Evolutionary conservation across 2,329 filamentous ascomycete genomes (phyloP).

Genomic region (Coniosporium tulheliwenetii): DNA sequence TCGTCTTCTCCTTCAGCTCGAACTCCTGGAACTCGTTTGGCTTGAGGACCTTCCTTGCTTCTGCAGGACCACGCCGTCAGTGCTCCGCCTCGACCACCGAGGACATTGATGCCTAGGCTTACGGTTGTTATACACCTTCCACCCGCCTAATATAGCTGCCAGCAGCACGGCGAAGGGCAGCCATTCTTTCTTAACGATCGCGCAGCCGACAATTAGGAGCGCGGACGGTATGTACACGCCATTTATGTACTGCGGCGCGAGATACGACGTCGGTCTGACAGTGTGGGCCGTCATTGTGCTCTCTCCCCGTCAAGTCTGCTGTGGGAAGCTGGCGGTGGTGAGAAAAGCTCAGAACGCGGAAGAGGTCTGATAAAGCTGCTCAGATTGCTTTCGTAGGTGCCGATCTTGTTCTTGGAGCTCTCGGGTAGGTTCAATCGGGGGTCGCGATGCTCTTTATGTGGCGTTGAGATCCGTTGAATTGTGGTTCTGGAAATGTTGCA

Average conservation of each 20-base stretch:
- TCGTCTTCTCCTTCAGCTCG: conserved; percentile 82
- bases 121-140: conserved; percentile 60
- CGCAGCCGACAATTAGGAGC: conserved; percentile 59
- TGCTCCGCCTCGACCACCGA: conserved; percentile 1
- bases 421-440: too few species aligned
- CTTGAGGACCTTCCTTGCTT: conserved; percentile 69
- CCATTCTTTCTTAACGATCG: conserved; percentile 68
- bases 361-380: neutral
- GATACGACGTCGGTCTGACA: conserved; percentile 18
- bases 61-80: conserved; percentile 24
- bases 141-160: conserved; percentile 49
- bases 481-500: too few species aligned
- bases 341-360: neutral
- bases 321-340: neutral
- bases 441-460: too few species aligned
- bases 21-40: conserved; percentile 83
- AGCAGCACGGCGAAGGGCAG: conserved; percentile 52
- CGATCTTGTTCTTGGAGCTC: too few species aligned
- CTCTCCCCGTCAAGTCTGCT: neutral
- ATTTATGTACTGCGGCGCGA: conserved; percentile 52
- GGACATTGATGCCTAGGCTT: conserved; percentile 18
- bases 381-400: neutral
- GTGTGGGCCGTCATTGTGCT: conserved; percentile 6
- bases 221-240: conserved; percentile 74
- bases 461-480: too few species aligned